These are phyloP conservation scores for Teunomyces barrocoloradensis DNA, from an alignment of 805 yeast genomes.

Conservation along the genomic window DNA sequence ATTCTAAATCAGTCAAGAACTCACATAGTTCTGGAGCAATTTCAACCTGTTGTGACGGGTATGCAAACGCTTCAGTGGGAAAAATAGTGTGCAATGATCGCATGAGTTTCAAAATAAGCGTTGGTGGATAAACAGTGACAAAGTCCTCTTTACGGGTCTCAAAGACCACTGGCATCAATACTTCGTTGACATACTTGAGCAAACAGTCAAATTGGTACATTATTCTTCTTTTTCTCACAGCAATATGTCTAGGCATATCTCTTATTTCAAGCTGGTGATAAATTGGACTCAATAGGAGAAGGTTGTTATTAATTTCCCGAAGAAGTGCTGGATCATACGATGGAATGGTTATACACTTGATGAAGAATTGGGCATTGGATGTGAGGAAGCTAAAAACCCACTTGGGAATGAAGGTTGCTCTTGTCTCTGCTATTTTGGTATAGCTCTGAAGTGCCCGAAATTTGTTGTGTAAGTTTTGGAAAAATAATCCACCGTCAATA, in stretches of 20 bases:
- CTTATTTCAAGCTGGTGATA: not conserved
- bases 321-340: constrained; percentile 9
- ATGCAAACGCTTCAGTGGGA: constrained; percentile 17
- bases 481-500: not conserved
- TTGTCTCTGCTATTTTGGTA: not conserved
- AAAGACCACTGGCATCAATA: constrained; percentile 16
- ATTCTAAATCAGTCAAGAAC: constrained; percentile 14
- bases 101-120: constrained; percentile 14
- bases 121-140: constrained; percentile 19
- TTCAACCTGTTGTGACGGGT: not conserved
- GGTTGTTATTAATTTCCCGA: constrained; percentile 4
- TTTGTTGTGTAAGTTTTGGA: not conserved
- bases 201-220: constrained; percentile 14
- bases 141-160: constrained; percentile 11
- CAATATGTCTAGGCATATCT: not conserved
- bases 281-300: not conserved
- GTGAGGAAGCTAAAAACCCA: constrained; percentile 6
- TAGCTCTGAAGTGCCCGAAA: not conserved
- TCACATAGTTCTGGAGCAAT: constrained; percentile 8
- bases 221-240: not conserved
- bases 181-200: constrained; percentile 13
- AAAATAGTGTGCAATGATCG: constrained; percentile 19
- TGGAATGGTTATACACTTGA: constrained; percentile 14
- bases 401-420: not conserved
- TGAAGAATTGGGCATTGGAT: constrained; percentile 11